phyloP scores from a whole-genome alignment of 805 yeast species.

The Cyberlindnera mycetangii region DNA sequence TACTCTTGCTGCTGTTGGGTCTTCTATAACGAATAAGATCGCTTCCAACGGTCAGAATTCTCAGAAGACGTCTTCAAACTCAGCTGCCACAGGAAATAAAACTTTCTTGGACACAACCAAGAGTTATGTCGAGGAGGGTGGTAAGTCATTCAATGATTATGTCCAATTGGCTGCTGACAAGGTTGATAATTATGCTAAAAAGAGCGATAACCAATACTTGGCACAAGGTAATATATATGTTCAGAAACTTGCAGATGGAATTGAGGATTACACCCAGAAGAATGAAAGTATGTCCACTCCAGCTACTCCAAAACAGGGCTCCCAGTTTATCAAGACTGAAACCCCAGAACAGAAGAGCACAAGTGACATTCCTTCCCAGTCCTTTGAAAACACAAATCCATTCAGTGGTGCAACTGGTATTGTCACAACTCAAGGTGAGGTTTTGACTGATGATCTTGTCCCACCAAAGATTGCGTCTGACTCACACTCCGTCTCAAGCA shows the following conservation, averaged over 20 bases:
- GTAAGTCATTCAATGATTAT: slow-evolving; percentile 10
- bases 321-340: slow-evolving; percentile 2
- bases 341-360: slow-evolving; percentile 2
- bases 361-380: slow-evolving; percentile 4
- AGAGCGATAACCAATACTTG: slow-evolving; percentile 13
- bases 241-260: slow-evolving; percentile 17
- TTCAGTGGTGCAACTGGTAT: slow-evolving; percentile 6
- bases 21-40: background rate
- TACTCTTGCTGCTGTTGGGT: background rate
- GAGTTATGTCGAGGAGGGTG: slow-evolving; percentile 8
- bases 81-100: background rate
- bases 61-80: background rate
- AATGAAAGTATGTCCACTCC: slow-evolving; percentile 1
- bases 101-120: slow-evolving; percentile 11
- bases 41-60: background rate
- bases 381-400: slow-evolving; percentile 9
- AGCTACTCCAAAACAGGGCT: slow-evolving; percentile 2
- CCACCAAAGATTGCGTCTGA: slow-evolving; percentile 14
- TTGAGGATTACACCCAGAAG: slow-evolving; percentile 13
- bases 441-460: slow-evolving; percentile 1
- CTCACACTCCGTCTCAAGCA: slow-evolving; percentile 3
- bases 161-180: slow-evolving; percentile 20
- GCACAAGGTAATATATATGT: slow-evolving; percentile 13
- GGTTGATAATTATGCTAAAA: slow-evolving; percentile 16
- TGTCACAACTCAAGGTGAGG: slow-evolving; percentile 4